Conservation (phyloP, 495 filamentous ascomycete species). For the Penicillium malachiteum region DNA sequence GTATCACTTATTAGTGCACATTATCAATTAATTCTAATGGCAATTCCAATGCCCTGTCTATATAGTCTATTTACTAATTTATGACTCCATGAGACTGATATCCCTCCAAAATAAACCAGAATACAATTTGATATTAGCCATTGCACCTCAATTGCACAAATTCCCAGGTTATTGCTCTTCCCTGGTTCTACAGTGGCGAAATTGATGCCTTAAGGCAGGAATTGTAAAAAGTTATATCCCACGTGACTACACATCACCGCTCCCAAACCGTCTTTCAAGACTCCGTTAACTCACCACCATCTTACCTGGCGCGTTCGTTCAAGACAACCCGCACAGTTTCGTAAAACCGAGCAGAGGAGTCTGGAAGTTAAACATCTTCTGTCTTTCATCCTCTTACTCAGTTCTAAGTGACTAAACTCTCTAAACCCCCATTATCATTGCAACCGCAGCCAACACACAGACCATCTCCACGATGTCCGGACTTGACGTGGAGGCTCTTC, state of each 20-base stretch:
- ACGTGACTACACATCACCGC: background rate
- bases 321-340: no score
- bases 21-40: constrained; percentile 40
- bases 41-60: background rate
- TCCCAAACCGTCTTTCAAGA: no score
- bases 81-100: no score
- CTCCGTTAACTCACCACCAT: no score
- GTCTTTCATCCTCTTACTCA: constrained; percentile 43
- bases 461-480: constrained; percentile 67
- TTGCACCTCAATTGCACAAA: background rate
- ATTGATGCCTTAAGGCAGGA: background rate
- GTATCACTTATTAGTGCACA: constrained; percentile 31
- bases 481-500: constrained; percentile 88
- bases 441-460: constrained; percentile 20
- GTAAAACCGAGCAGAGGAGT: constrained; percentile 36
- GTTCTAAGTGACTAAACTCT: constrained; percentile 46
- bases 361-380: constrained; percentile 31
- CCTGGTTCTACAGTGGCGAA: background rate
- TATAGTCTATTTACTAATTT: background rate
- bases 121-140: background rate
- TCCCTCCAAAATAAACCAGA: background rate
- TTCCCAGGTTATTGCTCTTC: background rate
- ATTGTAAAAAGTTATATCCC: background rate
- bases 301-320: no score
- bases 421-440: constrained; percentile 16